These are phyloP conservation scores for Cytospora paraplurivora DNA, from an alignment of 2,329 filamentous ascomycete species.

Conservation along the genomic window DNA sequence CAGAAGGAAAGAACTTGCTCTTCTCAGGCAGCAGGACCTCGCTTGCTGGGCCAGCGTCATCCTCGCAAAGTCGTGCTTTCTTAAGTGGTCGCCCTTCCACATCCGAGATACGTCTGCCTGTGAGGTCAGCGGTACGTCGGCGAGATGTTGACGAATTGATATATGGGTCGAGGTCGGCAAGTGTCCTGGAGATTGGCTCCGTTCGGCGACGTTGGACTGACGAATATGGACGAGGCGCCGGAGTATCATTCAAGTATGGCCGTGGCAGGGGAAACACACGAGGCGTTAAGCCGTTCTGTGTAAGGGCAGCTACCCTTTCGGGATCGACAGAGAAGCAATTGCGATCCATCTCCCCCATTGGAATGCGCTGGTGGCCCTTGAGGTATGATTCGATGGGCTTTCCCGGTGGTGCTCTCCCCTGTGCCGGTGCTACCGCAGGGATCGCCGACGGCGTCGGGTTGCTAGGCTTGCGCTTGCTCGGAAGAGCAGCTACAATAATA, in stretches of 20 bases:
- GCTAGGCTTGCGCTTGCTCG: conserved; percentile 44
- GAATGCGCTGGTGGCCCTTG: conserved; percentile 52
- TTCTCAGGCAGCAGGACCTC: conserved; percentile 42
- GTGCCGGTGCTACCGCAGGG: conserved; percentile 30
- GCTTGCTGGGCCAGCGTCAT: conserved; percentile 35
- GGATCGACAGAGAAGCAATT: conserved; percentile 61
- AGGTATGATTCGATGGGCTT: conserved; percentile 61
- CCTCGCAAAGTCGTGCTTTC: conserved; percentile 58
- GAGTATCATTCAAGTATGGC: conserved; percentile 52
- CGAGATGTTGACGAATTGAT: conserved; percentile 29
- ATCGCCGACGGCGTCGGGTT: conserved; percentile 36
- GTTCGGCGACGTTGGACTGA: conserved; percentile 52
- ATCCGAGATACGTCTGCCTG: conserved; percentile 26
- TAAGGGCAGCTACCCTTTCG: conserved; percentile 50
- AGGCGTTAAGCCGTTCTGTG: conserved; percentile 52
- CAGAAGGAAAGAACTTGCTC: conserved; percentile 57
- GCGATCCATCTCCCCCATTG: conserved; percentile 64
- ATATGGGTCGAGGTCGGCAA: conserved; percentile 33
- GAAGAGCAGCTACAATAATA: conserved; percentile 47
- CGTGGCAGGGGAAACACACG: conserved; percentile 61
- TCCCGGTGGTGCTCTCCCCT: conserved; percentile 35
- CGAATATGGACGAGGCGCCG: conserved; percentile 38
- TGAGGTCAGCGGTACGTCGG: conserved; percentile 34
- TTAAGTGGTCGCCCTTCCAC: conserved; percentile 50
- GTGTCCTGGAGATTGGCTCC: conserved; percentile 52